Base-by-base conservation (phyloP, 108 stramenopile genomes). In the Pelagomonas calceolata region DNA sequence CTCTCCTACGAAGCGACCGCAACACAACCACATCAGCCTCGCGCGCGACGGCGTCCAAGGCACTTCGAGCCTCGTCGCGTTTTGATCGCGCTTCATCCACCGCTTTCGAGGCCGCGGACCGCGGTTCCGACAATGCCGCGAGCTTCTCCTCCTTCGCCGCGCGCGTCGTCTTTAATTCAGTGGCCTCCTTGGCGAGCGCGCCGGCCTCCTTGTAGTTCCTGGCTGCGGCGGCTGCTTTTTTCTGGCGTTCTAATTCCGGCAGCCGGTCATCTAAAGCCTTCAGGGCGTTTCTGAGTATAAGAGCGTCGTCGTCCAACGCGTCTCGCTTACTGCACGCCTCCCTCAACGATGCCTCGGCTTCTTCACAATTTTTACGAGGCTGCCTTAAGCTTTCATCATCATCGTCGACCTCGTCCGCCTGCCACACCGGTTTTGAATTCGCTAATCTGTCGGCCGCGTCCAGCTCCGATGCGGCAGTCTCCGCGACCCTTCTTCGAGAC, bases 171-270 rank as follows among this genome's bases (percentile, higher is more conserved):
- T 36, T 7, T 12, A 72, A 12, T 4, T 31, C 64, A 64, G 65
- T 72, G 64, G 63, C 65, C 33, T 65, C 65, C 4, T 30, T 35
- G 65, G 36, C 43, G n/a, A 72, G 65, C 16, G 64, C 21, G 36
- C 71, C 71, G 17, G 71, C 71, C 65, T 72, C 71, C 65, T 72
- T 72, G 71, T 65, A 72, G 65, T 72, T 72, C 31, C 71, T 64
- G 30, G 71, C 34, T 12, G 71, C 63, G 0, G 65, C 71, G n/a
- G 71, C 71, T 14, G 65, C 64, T 21, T 43, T 36, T 65, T 72
- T 72, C 36, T 65, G 64, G 21, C 32, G 34, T 15, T 72, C 65
- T 0, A 72, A n/a, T 3, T 33, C 64, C 4, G 71, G 71, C 4
- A 72, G 35, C 36, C 10, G 3, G 3, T 60, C 51, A 1, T 60